A percentile compares a stretch with the other conserved stretches of the same genome.
These are phyloP conservation scores for Yarrowia sp. DNA, from an alignment of 805 yeast species.

Conservation along the genomic window DNA sequence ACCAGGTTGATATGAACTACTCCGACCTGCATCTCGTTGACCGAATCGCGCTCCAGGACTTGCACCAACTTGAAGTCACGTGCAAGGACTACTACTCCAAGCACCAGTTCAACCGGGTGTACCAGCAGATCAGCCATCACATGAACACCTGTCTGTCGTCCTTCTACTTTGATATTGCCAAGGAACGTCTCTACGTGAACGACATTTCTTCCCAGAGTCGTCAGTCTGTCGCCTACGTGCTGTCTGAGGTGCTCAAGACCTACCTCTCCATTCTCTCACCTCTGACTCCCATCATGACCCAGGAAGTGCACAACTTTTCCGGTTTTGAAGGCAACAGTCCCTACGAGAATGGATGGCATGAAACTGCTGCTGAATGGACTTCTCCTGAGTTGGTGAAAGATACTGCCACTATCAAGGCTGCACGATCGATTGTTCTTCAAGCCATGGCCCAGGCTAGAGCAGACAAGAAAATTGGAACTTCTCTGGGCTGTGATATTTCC, in stretches of 20 bases:
- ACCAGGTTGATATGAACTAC: slow-evolving; percentile 44
- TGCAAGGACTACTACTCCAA: slow-evolving; percentile 58
- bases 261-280: slow-evolving; percentile 79
- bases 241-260: slow-evolving; percentile 60
- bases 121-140: slow-evolving; percentile 71
- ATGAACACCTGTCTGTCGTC: slow-evolving; percentile 80
- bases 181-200: slow-evolving; percentile 86
- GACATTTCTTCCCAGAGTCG: slow-evolving; percentile 56
- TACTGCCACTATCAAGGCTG: slow-evolving; percentile 56
- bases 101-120: slow-evolving; percentile 72
- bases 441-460: slow-evolving; percentile 64
- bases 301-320: slow-evolving; percentile 81
- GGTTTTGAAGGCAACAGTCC: slow-evolving; percentile 55
- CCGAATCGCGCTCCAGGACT: slow-evolving; percentile 63
- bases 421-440: slow-evolving; percentile 60
- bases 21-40: slow-evolving; percentile 55
- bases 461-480: slow-evolving; percentile 51
- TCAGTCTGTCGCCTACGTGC: slow-evolving; percentile 68
- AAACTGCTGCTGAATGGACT: slow-evolving; percentile 51
- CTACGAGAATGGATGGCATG: slow-evolving; percentile 56
- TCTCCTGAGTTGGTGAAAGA: slow-evolving; percentile 53
- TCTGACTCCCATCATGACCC: slow-evolving; percentile 80
- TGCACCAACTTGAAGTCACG: slow-evolving; percentile 56
- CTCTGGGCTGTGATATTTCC: slow-evolving; percentile 31
- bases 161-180: slow-evolving; percentile 82